Percentiles rank a stretch among this genome's conserved stretches.
Conservation (phyloP, 2,329 filamentous ascomycete genomes). For the Fusarium pseudocircinatum region DNA sequence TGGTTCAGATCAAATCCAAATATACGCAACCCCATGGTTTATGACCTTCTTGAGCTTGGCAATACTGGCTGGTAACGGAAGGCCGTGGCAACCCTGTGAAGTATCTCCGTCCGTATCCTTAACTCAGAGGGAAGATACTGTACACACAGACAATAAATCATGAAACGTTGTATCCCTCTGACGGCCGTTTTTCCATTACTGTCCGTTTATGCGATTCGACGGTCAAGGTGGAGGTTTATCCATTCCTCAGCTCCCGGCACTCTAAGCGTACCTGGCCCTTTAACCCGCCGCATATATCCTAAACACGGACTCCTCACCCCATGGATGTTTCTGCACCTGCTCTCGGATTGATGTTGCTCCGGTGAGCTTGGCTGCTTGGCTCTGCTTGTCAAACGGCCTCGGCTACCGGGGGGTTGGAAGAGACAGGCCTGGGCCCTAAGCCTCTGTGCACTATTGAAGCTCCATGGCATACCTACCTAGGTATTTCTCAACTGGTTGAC, state of each 20-base stretch:
- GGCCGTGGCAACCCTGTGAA: background rate
- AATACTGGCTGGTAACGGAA: conserved; percentile 13
- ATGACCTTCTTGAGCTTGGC: conserved; percentile 2
- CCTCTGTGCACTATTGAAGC: conserved; percentile 17
- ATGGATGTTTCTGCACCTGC: conserved; percentile 7
- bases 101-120: background rate
- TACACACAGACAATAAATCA: background rate
- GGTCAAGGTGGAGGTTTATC: conserved; percentile 24
- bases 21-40: background rate
- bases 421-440: conserved; percentile 7
- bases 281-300: conserved; percentile 3
- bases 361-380: background rate
- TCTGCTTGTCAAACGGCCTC: background rate
- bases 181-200: conserved; percentile 14
- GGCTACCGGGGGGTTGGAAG: background rate
- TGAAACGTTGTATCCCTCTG: conserved; percentile 11
- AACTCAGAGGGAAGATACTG: background rate
- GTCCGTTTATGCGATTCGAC: conserved; percentile 1
- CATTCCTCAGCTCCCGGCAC: conserved; percentile 34
- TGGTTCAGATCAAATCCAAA: background rate
- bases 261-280: background rate
- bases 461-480: background rate
- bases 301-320: background rate
- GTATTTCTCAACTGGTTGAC: background rate
- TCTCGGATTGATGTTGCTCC: conserved; percentile 19